These are phyloP conservation scores for Aspergillus brasiliensis DNA, from an alignment of 2,329 filamentous ascomycete genomes.

Conservation along the genomic window DNA sequence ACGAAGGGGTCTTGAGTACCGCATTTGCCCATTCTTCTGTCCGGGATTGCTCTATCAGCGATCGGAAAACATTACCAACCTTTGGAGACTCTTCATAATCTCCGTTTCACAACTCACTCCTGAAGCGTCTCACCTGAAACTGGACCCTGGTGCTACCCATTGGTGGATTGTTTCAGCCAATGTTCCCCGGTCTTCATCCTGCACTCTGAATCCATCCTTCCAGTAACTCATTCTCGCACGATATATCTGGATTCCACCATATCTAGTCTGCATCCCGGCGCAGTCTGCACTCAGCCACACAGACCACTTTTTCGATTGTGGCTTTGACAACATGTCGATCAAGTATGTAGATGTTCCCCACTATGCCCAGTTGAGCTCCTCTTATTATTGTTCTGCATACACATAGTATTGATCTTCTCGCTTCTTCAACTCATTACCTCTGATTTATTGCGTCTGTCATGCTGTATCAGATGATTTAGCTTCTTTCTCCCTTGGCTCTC, in stretches of 20 bases:
- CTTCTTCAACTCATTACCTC: too few species aligned
- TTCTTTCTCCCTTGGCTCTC: background rate
- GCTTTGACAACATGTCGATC: constrained; percentile 40
- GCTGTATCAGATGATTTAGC: background rate
- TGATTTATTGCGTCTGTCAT: background rate
- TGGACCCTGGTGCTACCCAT: constrained; percentile 1
- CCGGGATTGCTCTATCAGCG: background rate
- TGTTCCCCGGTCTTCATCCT: background rate
- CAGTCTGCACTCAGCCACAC: background rate
- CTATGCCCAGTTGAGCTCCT: constrained; percentile 1
- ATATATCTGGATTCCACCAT: background rate
- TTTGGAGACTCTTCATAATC: background rate
- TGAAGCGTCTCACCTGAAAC: background rate
- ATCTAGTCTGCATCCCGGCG: background rate
- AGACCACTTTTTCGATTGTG: constrained; percentile 39
- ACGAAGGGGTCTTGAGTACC: background rate
- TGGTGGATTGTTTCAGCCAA: constrained; percentile 4
- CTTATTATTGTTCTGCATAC: background rate
- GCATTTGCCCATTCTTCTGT: background rate
- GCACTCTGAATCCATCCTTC: background rate
- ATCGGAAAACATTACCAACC: background rate
- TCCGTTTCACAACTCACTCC: background rate
- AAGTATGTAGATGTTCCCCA: constrained; percentile 37
- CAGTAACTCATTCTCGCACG: background rate
- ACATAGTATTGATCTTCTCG: background rate